Evolutionary conservation across 805 yeast genomes (phyloP).

Genomic region (Geotrichum ghanense): DNA sequence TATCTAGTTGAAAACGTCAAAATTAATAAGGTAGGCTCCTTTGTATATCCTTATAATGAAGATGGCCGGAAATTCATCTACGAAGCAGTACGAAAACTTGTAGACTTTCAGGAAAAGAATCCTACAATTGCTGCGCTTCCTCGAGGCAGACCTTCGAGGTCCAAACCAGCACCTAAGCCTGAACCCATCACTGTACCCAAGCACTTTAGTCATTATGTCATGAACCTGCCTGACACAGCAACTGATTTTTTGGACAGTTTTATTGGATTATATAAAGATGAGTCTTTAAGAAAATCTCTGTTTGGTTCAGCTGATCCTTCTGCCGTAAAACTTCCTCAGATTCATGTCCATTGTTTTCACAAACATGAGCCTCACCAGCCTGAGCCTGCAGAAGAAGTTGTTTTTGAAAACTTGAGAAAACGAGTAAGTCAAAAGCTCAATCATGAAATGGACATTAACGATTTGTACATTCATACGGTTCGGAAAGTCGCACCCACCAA

Average conservation of each 20-base stretch:
- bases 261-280: conserved; percentile 52
- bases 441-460: conserved; percentile 33
- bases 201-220: conserved; percentile 62
- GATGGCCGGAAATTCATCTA: conserved; percentile 81
- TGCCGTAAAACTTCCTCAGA: conserved; percentile 40
- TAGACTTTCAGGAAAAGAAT: conserved; percentile 28
- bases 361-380: conserved; percentile 69
- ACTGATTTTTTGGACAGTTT: conserved; percentile 69
- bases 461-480: conserved; percentile 64
- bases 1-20: conserved; percentile 55
- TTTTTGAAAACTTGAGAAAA: conserved; percentile 53
- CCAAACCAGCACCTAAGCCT: background rate
- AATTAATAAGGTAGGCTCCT: conserved; percentile 47
- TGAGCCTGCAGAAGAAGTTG: conserved; percentile 57
- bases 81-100: conserved; percentile 41
- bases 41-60: conserved; percentile 52
- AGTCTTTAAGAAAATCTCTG: conserved; percentile 9
- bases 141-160: background rate
- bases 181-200: conserved; percentile 32
- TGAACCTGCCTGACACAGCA: conserved; percentile 95
- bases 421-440: conserved; percentile 38
- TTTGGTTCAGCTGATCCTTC: conserved; percentile 9
- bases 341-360: conserved; percentile 89
- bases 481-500: conserved; percentile 95
- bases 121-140: conserved; percentile 5